These are phyloP conservation scores for Leishmania martiniquensis DNA, from an alignment of 208 protist species.

Conservation along the genomic window DNA sequence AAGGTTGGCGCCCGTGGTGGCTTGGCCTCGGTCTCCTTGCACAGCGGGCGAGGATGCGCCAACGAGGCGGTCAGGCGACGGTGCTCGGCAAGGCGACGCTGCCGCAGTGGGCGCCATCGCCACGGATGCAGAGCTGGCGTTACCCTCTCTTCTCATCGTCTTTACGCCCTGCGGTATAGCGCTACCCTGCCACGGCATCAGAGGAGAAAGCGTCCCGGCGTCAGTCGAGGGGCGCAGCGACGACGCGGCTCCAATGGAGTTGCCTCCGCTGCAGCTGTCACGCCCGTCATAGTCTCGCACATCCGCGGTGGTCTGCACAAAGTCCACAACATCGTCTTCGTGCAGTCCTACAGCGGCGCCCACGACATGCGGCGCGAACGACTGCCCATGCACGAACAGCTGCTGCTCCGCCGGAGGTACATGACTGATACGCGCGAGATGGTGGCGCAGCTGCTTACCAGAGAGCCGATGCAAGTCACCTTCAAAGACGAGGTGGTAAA, in stretches of 20 bases:
- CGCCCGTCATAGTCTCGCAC: neutral
- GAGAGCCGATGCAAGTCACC: slow-evolving; percentile 51
- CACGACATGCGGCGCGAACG: neutral
- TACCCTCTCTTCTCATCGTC: neutral
- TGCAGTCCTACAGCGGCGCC: slow-evolving; percentile 22
- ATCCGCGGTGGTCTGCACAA: neutral
- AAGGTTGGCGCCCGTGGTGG: neutral
- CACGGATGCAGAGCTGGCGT: neutral
- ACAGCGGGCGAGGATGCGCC: neutral
- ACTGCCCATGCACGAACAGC: slow-evolving; percentile 26
- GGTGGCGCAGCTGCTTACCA: slow-evolving; percentile 39
- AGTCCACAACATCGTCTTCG: slow-evolving; percentile 21
- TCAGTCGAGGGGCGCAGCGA: slow-evolving; percentile 22
- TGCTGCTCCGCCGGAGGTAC: slow-evolving; percentile 38
- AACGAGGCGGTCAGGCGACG: slow-evolving; percentile 24
- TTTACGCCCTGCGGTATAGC: neutral
- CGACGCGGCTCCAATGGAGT: slow-evolving; percentile 6
- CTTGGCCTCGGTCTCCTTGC: neutral
- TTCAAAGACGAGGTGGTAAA: slow-evolving; percentile 74
- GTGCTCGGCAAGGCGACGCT: slow-evolving; percentile 19
- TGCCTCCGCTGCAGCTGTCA: neutral
- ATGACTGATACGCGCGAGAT: slow-evolving; percentile 54
- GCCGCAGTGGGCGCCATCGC: slow-evolving; percentile 18
- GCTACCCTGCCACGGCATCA: neutral
- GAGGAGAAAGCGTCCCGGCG: slow-evolving; percentile 11